Evolutionary conservation across 2,329 filamentous ascomycete species (phyloP), one percentile per base, ranked within the genome.

Genomic region (Neofusicoccum parvum): DNA sequence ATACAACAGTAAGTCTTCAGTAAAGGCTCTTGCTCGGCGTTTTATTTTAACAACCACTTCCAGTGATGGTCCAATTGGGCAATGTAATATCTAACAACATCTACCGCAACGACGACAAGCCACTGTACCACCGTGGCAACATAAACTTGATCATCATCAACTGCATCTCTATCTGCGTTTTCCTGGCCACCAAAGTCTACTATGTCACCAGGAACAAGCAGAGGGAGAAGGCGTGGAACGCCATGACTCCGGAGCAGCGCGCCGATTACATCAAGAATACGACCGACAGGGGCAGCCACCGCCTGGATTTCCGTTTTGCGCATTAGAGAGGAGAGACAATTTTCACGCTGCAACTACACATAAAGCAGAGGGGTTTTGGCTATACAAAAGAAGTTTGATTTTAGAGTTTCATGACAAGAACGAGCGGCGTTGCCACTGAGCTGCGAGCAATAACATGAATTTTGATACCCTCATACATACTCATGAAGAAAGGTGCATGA

Each of bases 31-130:
- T 7, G 65, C 58, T 27, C 17, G 10, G 20, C 60, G 49, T 23
- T 70, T 67, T n/a, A 3, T 36, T 75, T 70, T 64, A 80, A 36
- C 41, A 4, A 14, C 2, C 17, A 15, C 15, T 45, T 45, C 7
- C 10, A 53, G 50, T 83, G 75, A 76, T 78, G 50, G 80, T 83
- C 4, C 82, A 85, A 69, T 71, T 80, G 1, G 80, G 80, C 36
- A 80, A 80, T 32, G 80, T 84, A 43, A 80, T 82, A 46, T 75
- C 76, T 3, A 76, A 77, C 0, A 81, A 84, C 59, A 82, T 85
- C 56, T 85, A 84, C 70, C 79, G 82, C 20, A 72, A 78, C 65
- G 77, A 84, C 65, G 80, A 84, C 56, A 74, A 75, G 62, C 82
- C 81, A 1, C 72, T 78, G 7, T 83, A 81, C 63, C 74, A 77